phyloP scores from a whole-genome alignment of 345 rosid genomes.

The Euphorbia tirucalli region DNA sequence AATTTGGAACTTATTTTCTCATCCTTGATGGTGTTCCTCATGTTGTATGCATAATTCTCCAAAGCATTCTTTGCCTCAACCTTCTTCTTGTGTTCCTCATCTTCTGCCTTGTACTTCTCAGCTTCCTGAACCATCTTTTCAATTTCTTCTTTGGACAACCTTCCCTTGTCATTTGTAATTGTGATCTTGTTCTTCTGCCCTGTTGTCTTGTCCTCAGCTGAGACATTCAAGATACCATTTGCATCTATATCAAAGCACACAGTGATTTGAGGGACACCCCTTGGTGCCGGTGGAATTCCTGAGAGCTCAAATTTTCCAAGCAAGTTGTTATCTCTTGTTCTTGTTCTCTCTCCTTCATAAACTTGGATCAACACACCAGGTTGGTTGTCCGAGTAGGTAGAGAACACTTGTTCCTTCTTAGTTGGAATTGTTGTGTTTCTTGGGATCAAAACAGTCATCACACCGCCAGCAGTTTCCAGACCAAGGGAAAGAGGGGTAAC shows the following conservation, averaged over 20 bases:
- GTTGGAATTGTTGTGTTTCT: no score
- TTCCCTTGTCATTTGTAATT: constrained; percentile 30
- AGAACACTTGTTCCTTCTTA: no score
- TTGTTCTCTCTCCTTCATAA: constrained; percentile 43
- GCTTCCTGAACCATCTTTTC: constrained; percentile 35
- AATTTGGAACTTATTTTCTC: constrained; percentile 28
- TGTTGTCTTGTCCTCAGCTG: constrained; percentile 35
- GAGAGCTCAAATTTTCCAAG: constrained; percentile 43
- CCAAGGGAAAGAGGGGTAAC: no score
- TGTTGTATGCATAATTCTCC: constrained; percentile 29
- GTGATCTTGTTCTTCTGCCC: constrained; percentile 35
- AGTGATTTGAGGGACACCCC: constrained; percentile 44
- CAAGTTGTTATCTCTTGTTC: constrained; percentile 36
- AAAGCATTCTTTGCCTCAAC: constrained; percentile 28
- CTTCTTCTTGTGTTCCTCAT: constrained; percentile 35
- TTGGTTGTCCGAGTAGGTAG: constrained; percentile 40
- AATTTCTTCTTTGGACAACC: no score
- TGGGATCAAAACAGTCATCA: no score
- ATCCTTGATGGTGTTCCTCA: constrained; percentile 26
- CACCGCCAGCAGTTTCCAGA: no score
- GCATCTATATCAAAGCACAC: constrained; percentile 43
- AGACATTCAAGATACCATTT: constrained; percentile 35
- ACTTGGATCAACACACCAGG: constrained; percentile 40
- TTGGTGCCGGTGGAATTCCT: constrained; percentile 42
- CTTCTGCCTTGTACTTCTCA: constrained; percentile 26